Base-by-base conservation (phyloP, 495 filamentous ascomycete genomes). In the Penicillium cataractarum region DNA sequence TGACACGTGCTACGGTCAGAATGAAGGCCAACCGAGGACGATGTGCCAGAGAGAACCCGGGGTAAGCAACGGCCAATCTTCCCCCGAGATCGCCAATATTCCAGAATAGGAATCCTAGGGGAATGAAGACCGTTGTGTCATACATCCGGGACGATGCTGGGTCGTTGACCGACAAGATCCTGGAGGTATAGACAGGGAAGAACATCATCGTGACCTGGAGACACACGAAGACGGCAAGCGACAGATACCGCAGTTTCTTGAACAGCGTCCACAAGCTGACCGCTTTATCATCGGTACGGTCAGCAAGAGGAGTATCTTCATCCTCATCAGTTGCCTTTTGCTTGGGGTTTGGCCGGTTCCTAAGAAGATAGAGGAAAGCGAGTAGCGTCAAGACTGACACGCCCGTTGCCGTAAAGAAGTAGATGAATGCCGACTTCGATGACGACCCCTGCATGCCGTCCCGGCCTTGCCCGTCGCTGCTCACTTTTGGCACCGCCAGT, bases 101-200 rank as follows among this genome's bases (percentile, higher is more conserved):
- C 95, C 95, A 99, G 66, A 97, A 83, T 31, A 99, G 84, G 76
- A 98, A 97, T 9, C 83, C 91, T 4, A 97, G 80, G 1, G 95
- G 93, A 54, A 97, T 92, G 76, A 98, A 99, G 35, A 87, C 85
- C 4, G 87, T 78, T 0, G 89, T 85, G 29, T 85, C 80, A 60
- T 92, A 88, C 27, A 97, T 72, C n/a, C 83, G 78, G 15, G 86
- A 79, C 2, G 83, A 72, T 21, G 78, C 69, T 1, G 73, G 40
- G 5, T 77, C 65, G n/a, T 79, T 79, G 7, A 95, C 87, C 4
- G 91, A 93, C 27, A 87, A 65, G 65, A 97, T 93, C 68, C 88
- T 83, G 55, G 89, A 83, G 0, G 95, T 98, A 77, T 92, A 97
- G 44, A 97, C 90, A 0, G 95, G 95, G 75, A 93, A 97, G 63